Evolutionary conservation across 345 rosid genomes (phyloP).

Genomic region (Sisymbrium irio): DNA sequence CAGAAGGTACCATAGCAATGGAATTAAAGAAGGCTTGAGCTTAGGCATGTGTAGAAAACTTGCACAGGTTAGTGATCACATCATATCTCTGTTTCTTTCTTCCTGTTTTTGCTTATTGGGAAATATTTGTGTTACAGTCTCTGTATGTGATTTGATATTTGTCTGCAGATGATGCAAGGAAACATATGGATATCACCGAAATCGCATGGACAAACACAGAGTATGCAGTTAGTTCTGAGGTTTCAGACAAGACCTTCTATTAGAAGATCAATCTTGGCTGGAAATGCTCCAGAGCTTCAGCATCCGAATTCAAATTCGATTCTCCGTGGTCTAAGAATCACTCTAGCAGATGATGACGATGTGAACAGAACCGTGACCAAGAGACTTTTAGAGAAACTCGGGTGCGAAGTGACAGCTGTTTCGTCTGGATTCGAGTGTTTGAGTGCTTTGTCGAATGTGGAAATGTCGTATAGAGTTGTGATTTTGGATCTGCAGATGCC

Average conservation of each 20-base stretch:
- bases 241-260: slow-evolving; percentile 54
- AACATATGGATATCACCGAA: slow-evolving; percentile 70
- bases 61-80: slow-evolving; percentile 61
- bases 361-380: slow-evolving; percentile 74
- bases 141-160: neutral
- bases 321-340: slow-evolving; percentile 61
- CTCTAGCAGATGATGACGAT: slow-evolving; percentile 74
- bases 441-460: slow-evolving; percentile 51
- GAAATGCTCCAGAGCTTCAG: slow-evolving; percentile 44
- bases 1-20: slow-evolving; percentile 45
- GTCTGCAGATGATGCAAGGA: slow-evolving; percentile 94
- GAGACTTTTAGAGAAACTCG: slow-evolving; percentile 77
- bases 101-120: neutral
- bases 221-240: slow-evolving; percentile 69
- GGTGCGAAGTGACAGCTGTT: slow-evolving; percentile 81
- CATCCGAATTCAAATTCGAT: slow-evolving; percentile 48
- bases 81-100: neutral
- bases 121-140: neutral
- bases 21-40: slow-evolving; percentile 63
- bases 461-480: slow-evolving; percentile 57
- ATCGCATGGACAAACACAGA: slow-evolving; percentile 59
- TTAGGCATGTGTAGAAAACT: slow-evolving; percentile 89
- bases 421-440: slow-evolving; percentile 91
- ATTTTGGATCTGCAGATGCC: slow-evolving; percentile 89
- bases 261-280: slow-evolving; percentile 42